phyloP scores from a whole-genome alignment of 495 filamentous ascomycete species.

The Neohortaea acidophila region DNA sequence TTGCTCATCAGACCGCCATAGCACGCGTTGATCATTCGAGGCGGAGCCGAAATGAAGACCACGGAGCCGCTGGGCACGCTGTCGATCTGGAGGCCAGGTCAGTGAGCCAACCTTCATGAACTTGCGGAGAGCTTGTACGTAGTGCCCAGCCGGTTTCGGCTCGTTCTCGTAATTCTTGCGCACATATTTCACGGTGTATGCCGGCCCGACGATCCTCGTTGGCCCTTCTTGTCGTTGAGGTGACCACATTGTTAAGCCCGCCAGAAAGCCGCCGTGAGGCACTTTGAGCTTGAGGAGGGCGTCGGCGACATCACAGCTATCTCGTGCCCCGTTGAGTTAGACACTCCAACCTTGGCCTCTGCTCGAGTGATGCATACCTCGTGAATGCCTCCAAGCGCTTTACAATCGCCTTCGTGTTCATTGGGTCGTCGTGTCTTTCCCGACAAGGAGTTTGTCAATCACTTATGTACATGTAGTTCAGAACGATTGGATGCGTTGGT shows the following conservation, averaged over 20 bases:
- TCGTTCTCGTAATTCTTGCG: slow-evolving; percentile 28
- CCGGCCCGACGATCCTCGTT: slow-evolving; percentile 42
- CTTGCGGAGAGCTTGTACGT: slow-evolving; percentile 31
- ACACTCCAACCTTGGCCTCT: neutral
- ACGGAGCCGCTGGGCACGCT: slow-evolving; percentile 35
- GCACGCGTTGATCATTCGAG: slow-evolving; percentile 37
- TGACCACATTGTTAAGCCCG: slow-evolving; percentile 40
- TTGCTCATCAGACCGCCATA: slow-evolving; percentile 47
- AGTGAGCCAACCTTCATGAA: neutral
- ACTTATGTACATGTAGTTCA: too few species aligned
- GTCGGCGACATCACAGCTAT: slow-evolving; percentile 36
- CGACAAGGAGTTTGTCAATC: too few species aligned
- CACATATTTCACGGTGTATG: slow-evolving; percentile 42
- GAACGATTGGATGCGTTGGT: too few species aligned
- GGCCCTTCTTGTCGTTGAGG: slow-evolving; percentile 34
- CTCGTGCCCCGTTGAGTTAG: neutral
- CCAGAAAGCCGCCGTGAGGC: slow-evolving; percentile 42
- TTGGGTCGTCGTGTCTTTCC: neutral
- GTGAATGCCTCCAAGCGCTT: slow-evolving; percentile 11
- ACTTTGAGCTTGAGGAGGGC: slow-evolving; percentile 46
- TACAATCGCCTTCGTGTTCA: slow-evolving; percentile 10
- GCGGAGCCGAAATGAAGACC: slow-evolving; percentile 41
- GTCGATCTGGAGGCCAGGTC: slow-evolving; percentile 32
- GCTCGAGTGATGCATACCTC: neutral
- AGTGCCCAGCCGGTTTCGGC: slow-evolving; percentile 33